A percentile compares a stretch with the other conserved stretches of the same genome.
Evolutionary conservation across 345 rosid genomes (phyloP).

Genomic region (Reutealis trisperma): DNA sequence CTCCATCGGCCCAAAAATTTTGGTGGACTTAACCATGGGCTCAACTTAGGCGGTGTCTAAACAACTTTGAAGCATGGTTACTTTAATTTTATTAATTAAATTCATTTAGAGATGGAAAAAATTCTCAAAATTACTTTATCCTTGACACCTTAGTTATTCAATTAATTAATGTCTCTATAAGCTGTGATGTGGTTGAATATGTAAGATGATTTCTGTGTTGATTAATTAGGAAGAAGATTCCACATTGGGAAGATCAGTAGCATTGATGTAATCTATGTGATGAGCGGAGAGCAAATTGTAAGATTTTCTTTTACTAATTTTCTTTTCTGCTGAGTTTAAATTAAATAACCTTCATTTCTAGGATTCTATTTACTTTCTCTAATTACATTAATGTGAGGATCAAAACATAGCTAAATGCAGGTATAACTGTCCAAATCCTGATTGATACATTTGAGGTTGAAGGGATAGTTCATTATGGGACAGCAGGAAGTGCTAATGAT

Average conservation of each 20-base stretch:
- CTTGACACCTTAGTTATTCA: too few species aligned
- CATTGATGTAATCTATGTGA: constrained; percentile 33
- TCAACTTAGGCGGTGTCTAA: too few species aligned
- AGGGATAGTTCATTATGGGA: constrained; percentile 43
- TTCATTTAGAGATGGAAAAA: too few species aligned
- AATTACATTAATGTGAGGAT: neutral
- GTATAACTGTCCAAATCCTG: constrained; percentile 35
- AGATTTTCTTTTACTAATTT: neutral
- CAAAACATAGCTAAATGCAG: constrained; percentile 29
- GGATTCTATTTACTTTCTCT: too few species aligned
- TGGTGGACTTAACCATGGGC: too few species aligned
- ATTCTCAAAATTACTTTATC: too few species aligned
- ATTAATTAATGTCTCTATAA: too few species aligned
- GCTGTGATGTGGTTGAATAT: neutral
- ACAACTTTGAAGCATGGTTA: too few species aligned
- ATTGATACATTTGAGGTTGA: constrained; percentile 24
- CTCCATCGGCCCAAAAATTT: too few species aligned
- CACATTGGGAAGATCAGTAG: constrained; percentile 33
- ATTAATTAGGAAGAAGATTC: constrained; percentile 38
- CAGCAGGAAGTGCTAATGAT: constrained; percentile 34
- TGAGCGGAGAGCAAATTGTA: constrained; percentile 41
- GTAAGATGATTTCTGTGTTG: neutral
- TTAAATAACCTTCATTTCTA: too few species aligned
- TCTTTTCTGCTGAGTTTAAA: too few species aligned
- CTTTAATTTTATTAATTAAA: too few species aligned